Evolutionary conservation across 116 monocot species (phyloP).

Genomic region (Iris pallida): DNA sequence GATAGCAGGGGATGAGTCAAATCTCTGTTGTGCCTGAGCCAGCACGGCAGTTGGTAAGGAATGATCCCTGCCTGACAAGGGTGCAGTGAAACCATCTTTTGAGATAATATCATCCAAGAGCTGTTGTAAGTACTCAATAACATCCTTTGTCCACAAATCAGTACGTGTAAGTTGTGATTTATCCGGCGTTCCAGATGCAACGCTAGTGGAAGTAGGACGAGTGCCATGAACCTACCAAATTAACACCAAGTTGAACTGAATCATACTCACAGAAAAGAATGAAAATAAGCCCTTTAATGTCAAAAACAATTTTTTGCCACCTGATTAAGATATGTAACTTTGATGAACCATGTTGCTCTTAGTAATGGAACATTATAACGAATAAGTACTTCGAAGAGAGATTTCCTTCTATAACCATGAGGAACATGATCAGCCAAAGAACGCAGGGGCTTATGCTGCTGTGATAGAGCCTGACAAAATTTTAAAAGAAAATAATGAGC

Average conservation of each 20-base stretch:
- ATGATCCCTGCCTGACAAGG: constrained; percentile 38
- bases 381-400: constrained; percentile 88
- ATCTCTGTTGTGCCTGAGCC: constrained; percentile 34
- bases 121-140: constrained; percentile 78
- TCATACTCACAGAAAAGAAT: background rate
- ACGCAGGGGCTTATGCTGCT: constrained; percentile 66
- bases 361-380: constrained; percentile 84
- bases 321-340: constrained; percentile 99
- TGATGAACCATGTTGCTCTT: constrained; percentile 96
- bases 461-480: constrained; percentile 67
- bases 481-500: background rate
- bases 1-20: constrained; percentile 28
- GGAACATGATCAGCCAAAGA: constrained; percentile 93
- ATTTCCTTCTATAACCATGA: constrained; percentile 90
- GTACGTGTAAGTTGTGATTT: constrained; percentile 69
- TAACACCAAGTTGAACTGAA: too few species aligned
- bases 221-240: background rate
- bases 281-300: background rate
- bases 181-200: constrained; percentile 57
- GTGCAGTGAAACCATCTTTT: constrained; percentile 60
- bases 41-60: constrained; percentile 34
- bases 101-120: constrained; percentile 74
- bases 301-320: constrained; percentile 20
- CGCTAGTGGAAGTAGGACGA: constrained; percentile 35
- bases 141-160: constrained; percentile 87